These are phyloP conservation scores for Carex littledalei DNA, from an alignment of 176 grass and related monocot species.

Conservation along the genomic window DNA sequence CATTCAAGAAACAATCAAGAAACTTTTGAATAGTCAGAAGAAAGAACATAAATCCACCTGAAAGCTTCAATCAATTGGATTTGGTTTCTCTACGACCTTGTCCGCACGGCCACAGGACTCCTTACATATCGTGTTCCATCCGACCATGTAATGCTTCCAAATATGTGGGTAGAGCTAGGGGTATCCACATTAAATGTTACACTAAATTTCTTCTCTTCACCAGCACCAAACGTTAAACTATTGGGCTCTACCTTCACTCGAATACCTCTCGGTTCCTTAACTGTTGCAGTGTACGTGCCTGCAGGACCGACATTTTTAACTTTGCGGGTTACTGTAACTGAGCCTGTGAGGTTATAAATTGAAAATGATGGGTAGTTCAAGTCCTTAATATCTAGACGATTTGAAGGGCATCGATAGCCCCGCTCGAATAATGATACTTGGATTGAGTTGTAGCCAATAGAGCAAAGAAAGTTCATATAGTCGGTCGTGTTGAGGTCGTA, in stretches of 20 bases:
- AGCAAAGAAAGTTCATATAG: conserved; percentile 70
- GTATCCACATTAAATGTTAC: conserved; percentile 21
- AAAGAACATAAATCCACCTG: too few relatives aligned
- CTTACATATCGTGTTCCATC: conserved; percentile 50
- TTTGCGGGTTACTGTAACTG: conserved; percentile 19
- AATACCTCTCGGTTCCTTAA: conserved; percentile 43
- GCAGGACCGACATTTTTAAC: conserved; percentile 48
- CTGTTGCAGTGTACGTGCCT: conserved; percentile 33
- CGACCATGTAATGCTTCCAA: conserved; percentile 49
- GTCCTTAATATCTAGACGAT: conserved; percentile 13
- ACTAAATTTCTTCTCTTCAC: conserved; percentile 58
- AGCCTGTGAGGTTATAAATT: conserved; percentile 16
- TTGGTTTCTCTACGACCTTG: background rate
- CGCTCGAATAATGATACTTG: conserved; percentile 23
- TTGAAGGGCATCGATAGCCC: conserved; percentile 41
- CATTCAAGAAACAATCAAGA: too few relatives aligned
- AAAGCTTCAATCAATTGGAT: background rate
- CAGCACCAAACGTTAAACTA: conserved; percentile 26
- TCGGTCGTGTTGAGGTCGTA: conserved; percentile 45
- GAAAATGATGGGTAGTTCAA: conserved; percentile 67
- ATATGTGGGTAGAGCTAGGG: conserved; percentile 11
- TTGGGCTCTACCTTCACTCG: conserved; percentile 39
- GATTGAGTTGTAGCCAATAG: conserved; percentile 46
- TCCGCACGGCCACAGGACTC: conserved; percentile 36
- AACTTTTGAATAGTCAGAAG: too few relatives aligned